Base-by-base conservation (phyloP, 2,329 filamentous ascomycete genomes). In the Ophiostoma triangulosporum region DNA sequence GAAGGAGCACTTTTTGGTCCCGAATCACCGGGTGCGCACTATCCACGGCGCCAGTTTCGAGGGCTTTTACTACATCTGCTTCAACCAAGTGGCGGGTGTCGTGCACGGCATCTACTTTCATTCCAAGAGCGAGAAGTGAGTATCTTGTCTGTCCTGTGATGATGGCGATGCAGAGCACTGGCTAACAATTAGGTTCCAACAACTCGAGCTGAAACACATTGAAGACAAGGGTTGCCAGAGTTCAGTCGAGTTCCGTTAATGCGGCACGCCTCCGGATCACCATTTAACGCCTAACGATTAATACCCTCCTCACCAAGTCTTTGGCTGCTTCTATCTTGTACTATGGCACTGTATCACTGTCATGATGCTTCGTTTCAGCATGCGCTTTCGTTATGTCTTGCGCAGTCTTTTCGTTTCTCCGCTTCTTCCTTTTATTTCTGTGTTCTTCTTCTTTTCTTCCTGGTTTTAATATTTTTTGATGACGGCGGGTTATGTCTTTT, bases 11-110 rank as follows among this genome's bases (percentile, higher is more conserved):
- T 98, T 98, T 63, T 73, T 98, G 0, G 93, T 98, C 0, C 93
- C 93, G 1, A 90, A 98, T 63, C 93, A 98, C 66, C 80, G 87
- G 15, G 89, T 97, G 20, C 80, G 84, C 57, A 94, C 87, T 11
- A 95, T 98, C 57, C 86, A 82, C 32, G 93, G 93, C 17, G 93
- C 93, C 7, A 97, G 91, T 64, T 98, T 97, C 57, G 93, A 98
- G 65, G 93, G 93, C 0, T 98, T 98, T 66, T 98, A 97, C 67
- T 98, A 98, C 64, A 97, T 98, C 60, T 96, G 90, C 71, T 97
- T 97, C 72, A 95, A 97, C 67, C 91, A 97, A 69, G 73, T 88
- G 49, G 79, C 83, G 58, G 93, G 91, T 7, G 83, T 78, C 58
- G 86, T 98, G 38, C 90, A 82, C 64, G 93, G 93, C 17, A 95